Evolutionary conservation across 768 basidiomycete species (phyloP).

Genomic region (Lentinula edodes): DNA sequence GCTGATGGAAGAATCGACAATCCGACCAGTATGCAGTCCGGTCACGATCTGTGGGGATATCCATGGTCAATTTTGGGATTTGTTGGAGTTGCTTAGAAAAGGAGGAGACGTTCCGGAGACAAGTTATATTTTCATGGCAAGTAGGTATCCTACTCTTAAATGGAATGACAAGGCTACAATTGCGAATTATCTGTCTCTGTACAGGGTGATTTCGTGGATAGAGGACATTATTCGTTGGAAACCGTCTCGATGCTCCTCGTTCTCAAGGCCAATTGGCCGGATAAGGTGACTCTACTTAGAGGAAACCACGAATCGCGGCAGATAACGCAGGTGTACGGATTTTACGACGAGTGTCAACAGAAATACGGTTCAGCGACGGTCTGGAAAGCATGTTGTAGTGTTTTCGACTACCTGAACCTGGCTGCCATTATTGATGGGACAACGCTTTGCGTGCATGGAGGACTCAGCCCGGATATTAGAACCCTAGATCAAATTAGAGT

Average conservation of each 20-base stretch:
- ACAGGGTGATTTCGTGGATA: constrained; percentile 96
- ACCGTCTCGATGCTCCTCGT: constrained; percentile 87
- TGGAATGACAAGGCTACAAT: constrained; percentile 2
- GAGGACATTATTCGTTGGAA: constrained; percentile 94
- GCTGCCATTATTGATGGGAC: constrained; percentile 95
- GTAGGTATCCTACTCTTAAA: constrained; percentile 37
- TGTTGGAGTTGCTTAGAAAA: constrained; percentile 82
- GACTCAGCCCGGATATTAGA: constrained; percentile 91
- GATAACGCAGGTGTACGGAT: constrained; percentile 98
- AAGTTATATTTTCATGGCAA: constrained; percentile 95
- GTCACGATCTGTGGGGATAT: constrained; percentile 97
- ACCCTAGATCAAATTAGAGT: constrained; percentile 94
- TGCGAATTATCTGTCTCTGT: not conserved
- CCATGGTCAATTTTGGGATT: constrained; percentile 97
- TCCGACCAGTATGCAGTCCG: constrained; percentile 91
- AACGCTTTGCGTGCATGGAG: constrained; percentile 92
- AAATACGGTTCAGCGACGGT: constrained; percentile 94
- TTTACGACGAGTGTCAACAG: constrained; percentile 97
- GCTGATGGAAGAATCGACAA: constrained; percentile 94
- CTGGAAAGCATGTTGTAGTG: constrained; percentile 96
- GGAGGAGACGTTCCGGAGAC: constrained; percentile 83
- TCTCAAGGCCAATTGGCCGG: constrained; percentile 93
- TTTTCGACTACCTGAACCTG: constrained; percentile 93
- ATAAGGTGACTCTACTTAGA: constrained; percentile 83
- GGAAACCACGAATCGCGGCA: constrained; percentile 98